A percentile compares a stretch with the other conserved stretches of the same genome.
phyloP scores from a whole-genome alignment of 305 asterid genomes.

The Solanum chacoense region DNA sequence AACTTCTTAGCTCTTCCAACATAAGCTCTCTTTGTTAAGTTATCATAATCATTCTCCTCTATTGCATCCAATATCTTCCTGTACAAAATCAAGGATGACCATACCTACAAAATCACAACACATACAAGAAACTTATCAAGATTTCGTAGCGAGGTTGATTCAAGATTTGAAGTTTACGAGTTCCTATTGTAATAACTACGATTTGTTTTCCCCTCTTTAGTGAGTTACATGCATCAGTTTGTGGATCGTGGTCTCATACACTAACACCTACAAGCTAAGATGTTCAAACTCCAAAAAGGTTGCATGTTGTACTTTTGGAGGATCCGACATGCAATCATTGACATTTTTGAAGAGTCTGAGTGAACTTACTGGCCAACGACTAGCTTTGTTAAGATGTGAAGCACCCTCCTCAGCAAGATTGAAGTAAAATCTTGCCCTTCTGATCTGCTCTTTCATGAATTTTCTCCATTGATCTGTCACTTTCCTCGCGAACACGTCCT shows the following conservation, averaged over 20 bases:
- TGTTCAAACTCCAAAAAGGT: background rate
- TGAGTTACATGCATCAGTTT: background rate
- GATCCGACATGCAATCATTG: background rate
- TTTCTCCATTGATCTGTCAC: conserved; percentile 56
- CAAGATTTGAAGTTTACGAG: background rate
- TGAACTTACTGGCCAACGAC: conserved; percentile 77
- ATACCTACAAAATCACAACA: conserved; percentile 37
- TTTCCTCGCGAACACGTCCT: conserved; percentile 54
- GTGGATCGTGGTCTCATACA: background rate
- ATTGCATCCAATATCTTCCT: conserved; percentile 61
- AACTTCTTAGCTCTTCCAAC: conserved; percentile 57
- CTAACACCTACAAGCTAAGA: background rate
- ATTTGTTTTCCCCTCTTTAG: background rate
- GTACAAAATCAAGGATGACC: conserved; percentile 68
- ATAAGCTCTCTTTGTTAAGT: conserved; percentile 62
- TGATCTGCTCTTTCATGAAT: conserved; percentile 68
- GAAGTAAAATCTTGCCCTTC: conserved; percentile 64
- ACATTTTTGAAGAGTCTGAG: background rate
- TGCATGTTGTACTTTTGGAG: background rate
- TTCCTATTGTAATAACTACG: background rate
- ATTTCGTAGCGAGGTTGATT: background rate
- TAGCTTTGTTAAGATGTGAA: conserved; percentile 58
- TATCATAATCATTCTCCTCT: conserved; percentile 57
- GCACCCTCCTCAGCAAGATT: conserved; percentile 67
- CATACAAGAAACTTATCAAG: background rate